Conservation (phyloP, 2,329 filamentous ascomycete genomes). For the Ceratocystis destructans region DNA sequence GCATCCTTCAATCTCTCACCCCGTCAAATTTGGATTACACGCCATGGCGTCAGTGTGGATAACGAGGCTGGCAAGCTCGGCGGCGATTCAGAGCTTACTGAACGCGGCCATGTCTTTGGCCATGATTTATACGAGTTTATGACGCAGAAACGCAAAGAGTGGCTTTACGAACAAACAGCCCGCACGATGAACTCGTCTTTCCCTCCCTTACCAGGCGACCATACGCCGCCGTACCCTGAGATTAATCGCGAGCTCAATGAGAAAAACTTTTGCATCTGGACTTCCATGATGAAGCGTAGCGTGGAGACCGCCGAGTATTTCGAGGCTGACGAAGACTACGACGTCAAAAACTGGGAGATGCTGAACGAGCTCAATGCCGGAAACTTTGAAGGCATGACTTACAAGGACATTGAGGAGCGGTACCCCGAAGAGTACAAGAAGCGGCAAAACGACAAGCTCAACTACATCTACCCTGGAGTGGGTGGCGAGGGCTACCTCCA, state of each 20-base stretch:
- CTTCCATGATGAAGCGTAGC: slow-evolving; percentile 85
- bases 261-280: slow-evolving; percentile 97
- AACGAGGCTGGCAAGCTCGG: slow-evolving; percentile 82
- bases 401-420: slow-evolving; percentile 70
- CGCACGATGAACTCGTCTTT: slow-evolving; percentile 66
- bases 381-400: slow-evolving; percentile 87
- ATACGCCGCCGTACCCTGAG: slow-evolving; percentile 88
- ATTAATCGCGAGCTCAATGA: slow-evolving; percentile 54
- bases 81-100: slow-evolving; percentile 73
- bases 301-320: slow-evolving; percentile 82
- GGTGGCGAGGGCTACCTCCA: slow-evolving; percentile 94
- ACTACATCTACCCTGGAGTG: slow-evolving; percentile 91
- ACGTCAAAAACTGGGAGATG: slow-evolving; percentile 96
- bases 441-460: slow-evolving; percentile 73
- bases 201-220: slow-evolving; percentile 80
- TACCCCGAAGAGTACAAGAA: slow-evolving; percentile 70
- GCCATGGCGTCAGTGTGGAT: slow-evolving; percentile 82
- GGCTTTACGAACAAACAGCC: slow-evolving; percentile 69
- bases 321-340: slow-evolving; percentile 80
- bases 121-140: slow-evolving; percentile 72
- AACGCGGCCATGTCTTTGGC: slow-evolving; percentile 67
- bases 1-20: slow-evolving; percentile 94
- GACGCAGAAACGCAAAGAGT: slow-evolving; percentile 61
- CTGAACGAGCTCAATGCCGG: slow-evolving; percentile 92
- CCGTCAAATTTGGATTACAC: slow-evolving; percentile 93